Base-by-base conservation (phyloP, 495 filamentous ascomycete genomes). In the Penicillium maclennaniae region DNA sequence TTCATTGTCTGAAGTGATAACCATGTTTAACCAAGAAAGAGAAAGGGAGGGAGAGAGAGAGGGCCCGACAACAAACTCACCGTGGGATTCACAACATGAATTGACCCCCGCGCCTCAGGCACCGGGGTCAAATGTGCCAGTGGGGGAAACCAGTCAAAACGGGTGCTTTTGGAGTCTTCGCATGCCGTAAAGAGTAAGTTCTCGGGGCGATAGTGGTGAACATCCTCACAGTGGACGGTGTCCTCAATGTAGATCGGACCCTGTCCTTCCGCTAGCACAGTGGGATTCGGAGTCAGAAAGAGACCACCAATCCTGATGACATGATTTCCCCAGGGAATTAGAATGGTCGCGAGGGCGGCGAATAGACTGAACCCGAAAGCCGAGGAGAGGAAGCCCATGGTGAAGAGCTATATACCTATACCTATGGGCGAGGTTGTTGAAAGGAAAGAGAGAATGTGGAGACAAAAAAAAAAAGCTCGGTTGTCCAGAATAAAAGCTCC, bases 151-250 rank as follows among this genome's bases (percentile, higher is more conserved):
- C 83, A 86, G 19, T 66, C 56, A 44, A 78, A 75, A 1, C 79
- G 70, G 6, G 69, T 69, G 1, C 66, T 63, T 8, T 63, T 44
- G 26, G 73, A 59, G 42, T 79, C 79, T 49, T 79, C 75, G 46
- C 81, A 85, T 6, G 83, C 82, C 5, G 81, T 75, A 53, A 83
- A 86, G 8, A 85, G 65, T 45, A 72, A 51, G 17, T 69, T 71
- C 12, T 73, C 77, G 0, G 72, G 68, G 7, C 59, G 63, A 57
- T 83, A 77, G 49, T 83, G 76, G 55, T 85, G 80, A 12, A 86
- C 45, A 63, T 86, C 83, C 50, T 86, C 83, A 55, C 81, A 84
- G 28, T 79, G 69, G 26, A 74, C 54, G 0, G 82, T 83, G 58
- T 83, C 79, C 6, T 71, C 62, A 42, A 86, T 80, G 20, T 57